Percentiles rank a stretch among this genome's conserved stretches.
These are phyloP conservation scores for Kwoniella newhampshirensis DNA, from an alignment of 768 basidiomycete species.

Conservation along the genomic window DNA sequence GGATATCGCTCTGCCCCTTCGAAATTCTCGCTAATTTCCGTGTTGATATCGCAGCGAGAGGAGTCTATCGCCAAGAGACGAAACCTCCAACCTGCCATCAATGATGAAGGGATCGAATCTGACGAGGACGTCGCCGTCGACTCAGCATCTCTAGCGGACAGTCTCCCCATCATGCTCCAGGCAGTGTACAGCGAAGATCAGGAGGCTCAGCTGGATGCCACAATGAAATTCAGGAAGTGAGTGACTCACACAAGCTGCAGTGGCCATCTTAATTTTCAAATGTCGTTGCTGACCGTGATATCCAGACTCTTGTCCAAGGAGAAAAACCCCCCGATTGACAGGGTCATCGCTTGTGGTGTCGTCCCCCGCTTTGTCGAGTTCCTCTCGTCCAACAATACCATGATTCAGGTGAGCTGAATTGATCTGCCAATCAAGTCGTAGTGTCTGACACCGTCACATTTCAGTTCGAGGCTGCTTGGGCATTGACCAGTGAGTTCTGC, in stretches of 20 bases:
- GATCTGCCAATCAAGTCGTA: too few species aligned
- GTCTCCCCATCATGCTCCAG: constrained; percentile 70
- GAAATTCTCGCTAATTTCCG: background rate
- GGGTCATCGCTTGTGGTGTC: constrained; percentile 91
- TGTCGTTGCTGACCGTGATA: constrained; percentile 10
- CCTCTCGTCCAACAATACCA: constrained; percentile 60
- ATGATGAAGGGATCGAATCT: constrained; percentile 64
- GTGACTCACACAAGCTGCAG: constrained; percentile 10
- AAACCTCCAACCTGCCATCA: constrained; percentile 76
- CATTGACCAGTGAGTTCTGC: constrained; percentile 66
- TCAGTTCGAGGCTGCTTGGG: constrained; percentile 97
- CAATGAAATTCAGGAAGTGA: constrained; percentile 92
- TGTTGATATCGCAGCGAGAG: constrained; percentile 61
- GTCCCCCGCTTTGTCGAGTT: constrained; percentile 97
- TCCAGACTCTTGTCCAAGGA: constrained; percentile 84
- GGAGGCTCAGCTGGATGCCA: constrained; percentile 91
- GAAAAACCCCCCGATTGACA: constrained; percentile 98
- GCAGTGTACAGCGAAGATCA: constrained; percentile 90
- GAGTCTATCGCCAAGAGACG: constrained; percentile 97
- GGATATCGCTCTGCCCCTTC: constrained; percentile 1
- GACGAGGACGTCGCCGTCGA: constrained; percentile 70
- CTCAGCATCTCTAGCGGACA: constrained; percentile 68
- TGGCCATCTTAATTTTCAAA: background rate
- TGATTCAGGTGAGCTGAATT: constrained; percentile 56
- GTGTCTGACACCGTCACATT: background rate